Base-by-base conservation (phyloP, 129 eudicot species). In the Ambrosia trifida region DNA sequence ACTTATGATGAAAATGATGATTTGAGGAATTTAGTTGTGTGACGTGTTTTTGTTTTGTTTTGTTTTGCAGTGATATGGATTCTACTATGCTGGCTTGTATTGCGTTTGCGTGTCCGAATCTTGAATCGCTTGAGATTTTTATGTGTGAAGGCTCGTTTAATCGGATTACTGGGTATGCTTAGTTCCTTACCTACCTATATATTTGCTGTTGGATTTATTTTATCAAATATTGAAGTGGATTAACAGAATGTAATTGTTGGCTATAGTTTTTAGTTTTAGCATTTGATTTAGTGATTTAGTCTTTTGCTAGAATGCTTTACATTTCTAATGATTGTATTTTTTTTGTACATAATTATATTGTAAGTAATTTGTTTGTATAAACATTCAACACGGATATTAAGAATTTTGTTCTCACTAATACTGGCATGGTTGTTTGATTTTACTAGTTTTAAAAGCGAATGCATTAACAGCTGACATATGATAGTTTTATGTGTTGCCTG, bases 51-150 rank as follows among this genome's bases (percentile, higher is more conserved):
- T 44, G 12, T 57, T n/a, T n/a, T n/a, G n/a, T n/a, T n/a, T n/a
- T n/a, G n/a, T n/a, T 70, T 76, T 83, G 89, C 94, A 95, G 99
- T 79, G 94, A 95, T 58, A 79, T 90, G 84, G 97, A 95, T 83
- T 85, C 96, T n/a, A 95, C 97, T 16, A 81, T 88, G 85, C 64
- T 95, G 79, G 99, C 99, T 60, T 95, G 99, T 83, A 90, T 95
- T 81, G 99, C 99, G 0, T 95, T 95, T 73, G 86, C 99, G 4
- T 95, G 99, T 65, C 95, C 97, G 4, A 83, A 83, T 69, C 73
- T 95, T 57, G 89, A 95, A 71, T 84, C 86, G 17, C 18, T 95
- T 81, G 96, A 90, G 87, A 88, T 95, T 64, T 57, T 45, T 56
- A 84, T 78, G 1, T 79, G 83, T 38, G 87, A 68, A 73, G 77